Conservation (phyloP, 148 eudicot species). For the Rhododendron mucronatum region DNA sequence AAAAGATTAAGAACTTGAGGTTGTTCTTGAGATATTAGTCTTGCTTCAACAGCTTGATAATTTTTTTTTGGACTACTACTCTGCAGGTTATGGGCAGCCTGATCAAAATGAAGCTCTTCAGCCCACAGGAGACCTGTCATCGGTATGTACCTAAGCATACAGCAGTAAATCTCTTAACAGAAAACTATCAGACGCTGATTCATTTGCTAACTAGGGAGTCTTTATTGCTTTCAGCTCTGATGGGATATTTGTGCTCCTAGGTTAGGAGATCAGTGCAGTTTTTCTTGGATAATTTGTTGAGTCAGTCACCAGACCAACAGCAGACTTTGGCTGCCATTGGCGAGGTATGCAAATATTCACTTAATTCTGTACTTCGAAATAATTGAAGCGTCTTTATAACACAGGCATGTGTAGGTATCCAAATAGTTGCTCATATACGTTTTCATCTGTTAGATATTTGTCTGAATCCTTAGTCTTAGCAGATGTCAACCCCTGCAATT, state of each 20-base stretch:
- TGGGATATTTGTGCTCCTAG: slow-evolving; percentile 23
- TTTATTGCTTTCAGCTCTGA: slow-evolving; percentile 9
- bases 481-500: slow-evolving; percentile 26
- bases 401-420: background rate
- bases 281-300: slow-evolving; percentile 83
- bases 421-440: background rate
- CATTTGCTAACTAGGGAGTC: background rate
- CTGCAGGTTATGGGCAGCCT: slow-evolving; percentile 74
- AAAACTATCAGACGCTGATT: background rate
- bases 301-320: slow-evolving; percentile 84
- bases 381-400: background rate
- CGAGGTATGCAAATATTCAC: slow-evolving; percentile 48
- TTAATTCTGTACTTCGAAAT: background rate
- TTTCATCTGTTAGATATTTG: background rate
- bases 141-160: slow-evolving; percentile 42
- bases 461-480: slow-evolving; percentile 20
- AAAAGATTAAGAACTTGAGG: background rate
- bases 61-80: background rate
- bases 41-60: background rate
- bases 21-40: background rate
- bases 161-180: slow-evolving; percentile 8
- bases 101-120: slow-evolving; percentile 94
- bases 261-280: slow-evolving; percentile 91
- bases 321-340: slow-evolving; percentile 93
- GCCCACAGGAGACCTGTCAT: slow-evolving; percentile 95